Conservation (phyloP, 139 green algal genomes). For the Coelastrella sp. region DNA sequence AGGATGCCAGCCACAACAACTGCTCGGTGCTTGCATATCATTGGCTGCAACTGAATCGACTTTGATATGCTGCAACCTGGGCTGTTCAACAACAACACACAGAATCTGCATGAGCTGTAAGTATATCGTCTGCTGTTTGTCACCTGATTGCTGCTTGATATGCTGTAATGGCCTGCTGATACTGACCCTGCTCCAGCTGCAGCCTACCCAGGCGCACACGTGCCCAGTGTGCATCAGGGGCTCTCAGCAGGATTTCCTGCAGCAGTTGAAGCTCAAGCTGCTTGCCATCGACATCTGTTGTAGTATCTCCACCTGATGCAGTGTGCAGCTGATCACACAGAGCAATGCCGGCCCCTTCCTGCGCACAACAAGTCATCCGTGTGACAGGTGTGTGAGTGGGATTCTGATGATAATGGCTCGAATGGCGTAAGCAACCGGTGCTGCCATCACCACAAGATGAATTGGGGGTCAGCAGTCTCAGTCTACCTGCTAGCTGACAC, state of each 20-base stretch:
- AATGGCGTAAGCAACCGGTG: no score
- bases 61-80: no score
- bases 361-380: neutral
- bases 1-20: no score
- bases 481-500: no score
- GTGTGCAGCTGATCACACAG: conserved; percentile 61
- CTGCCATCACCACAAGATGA: no score
- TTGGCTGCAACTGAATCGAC: no score
- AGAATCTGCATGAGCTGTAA: no score
- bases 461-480: no score
- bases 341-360: conserved; percentile 59
- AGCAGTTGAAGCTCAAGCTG: conserved; percentile 51
- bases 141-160: conserved; percentile 42
- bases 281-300: neutral
- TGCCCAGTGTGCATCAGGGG: conserved; percentile 35
- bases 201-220: conserved; percentile 21
- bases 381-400: neutral
- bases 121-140: no score
- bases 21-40: no score
- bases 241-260: conserved; percentile 50
- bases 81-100: no score
- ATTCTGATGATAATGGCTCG: no score
- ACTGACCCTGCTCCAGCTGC: conserved; percentile 37
- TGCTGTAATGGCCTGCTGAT: neutral
- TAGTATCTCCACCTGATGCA: neutral